Percentiles rank a stretch among this genome's conserved stretches.
phyloP scores from a whole-genome alignment of 1,139 yeast genomes.

The Candida smagusa region DNA sequence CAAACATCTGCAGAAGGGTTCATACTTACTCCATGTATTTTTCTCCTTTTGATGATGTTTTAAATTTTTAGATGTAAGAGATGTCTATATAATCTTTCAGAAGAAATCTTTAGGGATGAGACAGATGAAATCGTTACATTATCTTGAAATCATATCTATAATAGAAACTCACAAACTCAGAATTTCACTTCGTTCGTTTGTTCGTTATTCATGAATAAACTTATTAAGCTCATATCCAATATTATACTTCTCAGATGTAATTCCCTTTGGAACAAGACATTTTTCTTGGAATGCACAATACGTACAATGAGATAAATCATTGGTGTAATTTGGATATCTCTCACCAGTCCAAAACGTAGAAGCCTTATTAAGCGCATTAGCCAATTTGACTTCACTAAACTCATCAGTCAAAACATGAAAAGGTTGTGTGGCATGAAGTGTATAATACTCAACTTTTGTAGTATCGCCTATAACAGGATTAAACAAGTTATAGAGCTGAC shows the following conservation, averaged over 20 bases:
- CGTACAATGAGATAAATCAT: constrained; percentile 42
- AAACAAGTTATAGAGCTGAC: constrained; percentile 44
- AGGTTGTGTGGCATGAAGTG: constrained; percentile 25
- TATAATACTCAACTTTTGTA: constrained; percentile 54
- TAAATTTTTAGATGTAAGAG: too few species aligned
- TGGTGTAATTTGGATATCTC: constrained; percentile 40
- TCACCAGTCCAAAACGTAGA: constrained; percentile 55
- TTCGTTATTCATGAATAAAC: constrained; percentile 9
- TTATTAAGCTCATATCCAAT: constrained; percentile 11
- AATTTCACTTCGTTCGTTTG: too few species aligned
- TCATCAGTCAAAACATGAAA: constrained; percentile 37
- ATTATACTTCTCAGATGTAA: constrained; percentile 3
- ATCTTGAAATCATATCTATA: too few species aligned
- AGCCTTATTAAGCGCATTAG: constrained; percentile 28
- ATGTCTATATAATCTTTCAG: too few species aligned
- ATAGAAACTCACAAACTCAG: too few species aligned
- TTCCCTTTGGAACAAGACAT: constrained; percentile 32
- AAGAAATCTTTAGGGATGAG: too few species aligned
- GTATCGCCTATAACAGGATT: constrained; percentile 22
- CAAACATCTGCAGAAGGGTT: constrained; percentile 43
- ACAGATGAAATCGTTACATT: too few species aligned
- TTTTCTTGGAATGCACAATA: constrained; percentile 47
- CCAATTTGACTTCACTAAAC: constrained; percentile 28
- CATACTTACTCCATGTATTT: constrained; percentile 22
- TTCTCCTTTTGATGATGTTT: constrained; percentile 40